Evolutionary conservation across 164 flowering plant genomes (phyloP).

Genomic region (Vitis labrusca): DNA sequence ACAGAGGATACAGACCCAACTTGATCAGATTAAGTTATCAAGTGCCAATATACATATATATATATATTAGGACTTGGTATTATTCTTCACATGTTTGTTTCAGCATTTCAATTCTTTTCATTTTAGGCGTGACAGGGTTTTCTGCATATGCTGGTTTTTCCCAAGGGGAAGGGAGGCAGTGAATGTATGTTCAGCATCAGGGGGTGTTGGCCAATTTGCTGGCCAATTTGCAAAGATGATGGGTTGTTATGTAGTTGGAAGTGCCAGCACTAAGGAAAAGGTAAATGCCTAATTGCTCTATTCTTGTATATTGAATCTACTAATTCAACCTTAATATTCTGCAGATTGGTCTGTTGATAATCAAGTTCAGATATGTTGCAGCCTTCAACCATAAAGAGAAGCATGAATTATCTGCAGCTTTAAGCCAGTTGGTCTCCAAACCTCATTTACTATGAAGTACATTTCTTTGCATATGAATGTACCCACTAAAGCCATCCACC

Average conservation of each 20-base stretch:
- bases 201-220: constrained; percentile 3
- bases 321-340: too few relatives aligned
- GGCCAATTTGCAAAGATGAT: constrained; percentile 8
- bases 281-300: not conserved
- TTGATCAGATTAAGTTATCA: too few relatives aligned
- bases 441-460: too few relatives aligned
- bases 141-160: constrained; percentile 17
- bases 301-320: too few relatives aligned
- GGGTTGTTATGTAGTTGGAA: constrained; percentile 18
- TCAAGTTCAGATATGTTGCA: constrained; percentile 17
- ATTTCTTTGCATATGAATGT: too few relatives aligned
- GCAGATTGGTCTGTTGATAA: too few relatives aligned
- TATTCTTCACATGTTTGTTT: too few relatives aligned
- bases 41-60: too few relatives aligned
- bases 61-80: too few relatives aligned
- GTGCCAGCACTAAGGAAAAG: constrained; percentile 19
- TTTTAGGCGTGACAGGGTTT: constrained; percentile 5
- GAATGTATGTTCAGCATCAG: constrained; percentile 3
- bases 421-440: not conserved
- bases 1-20: too few relatives aligned
- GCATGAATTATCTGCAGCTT: constrained; percentile 13
- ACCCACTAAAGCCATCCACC: too few relatives aligned
- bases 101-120: too few relatives aligned
- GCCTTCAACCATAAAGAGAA: constrained; percentile 25
- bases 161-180: constrained; percentile 13